Percentiles rank a stretch among this genome's conserved stretches.
phyloP scores from a whole-genome alignment of 2,329 filamentous ascomycete species.

The Trichoderma harzianum region DNA sequence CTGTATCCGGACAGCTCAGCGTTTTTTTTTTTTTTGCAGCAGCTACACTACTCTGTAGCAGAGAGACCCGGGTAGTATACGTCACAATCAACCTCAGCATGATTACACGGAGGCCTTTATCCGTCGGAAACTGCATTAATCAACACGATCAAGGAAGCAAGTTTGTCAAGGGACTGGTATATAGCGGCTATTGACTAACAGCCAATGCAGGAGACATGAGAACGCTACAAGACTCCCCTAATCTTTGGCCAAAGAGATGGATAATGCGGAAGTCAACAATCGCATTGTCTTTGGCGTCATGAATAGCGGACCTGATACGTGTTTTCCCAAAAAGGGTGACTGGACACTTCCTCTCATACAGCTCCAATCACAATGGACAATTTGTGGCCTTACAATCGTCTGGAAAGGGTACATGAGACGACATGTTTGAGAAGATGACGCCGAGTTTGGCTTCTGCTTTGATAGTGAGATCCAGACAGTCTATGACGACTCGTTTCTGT shows the following conservation, averaged over 20 bases:
- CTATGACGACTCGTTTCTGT: too few relatives aligned
- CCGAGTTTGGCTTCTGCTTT: not conserved
- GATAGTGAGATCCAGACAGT: not conserved
- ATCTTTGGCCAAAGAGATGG: conserved; percentile 29
- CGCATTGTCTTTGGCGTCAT: conserved; percentile 34
- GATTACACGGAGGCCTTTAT: conserved; percentile 36
- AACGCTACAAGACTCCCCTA: conserved; percentile 36
- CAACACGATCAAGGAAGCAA: conserved; percentile 22
- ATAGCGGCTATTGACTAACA: conserved; percentile 36
- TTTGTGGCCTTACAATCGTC: not conserved
- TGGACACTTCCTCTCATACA: conserved; percentile 34
- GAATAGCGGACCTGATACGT: conserved; percentile 34
- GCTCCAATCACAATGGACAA: conserved; percentile 31
- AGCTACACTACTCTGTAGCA: not conserved
- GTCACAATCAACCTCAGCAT: conserved; percentile 27
- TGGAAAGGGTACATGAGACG: not conserved
- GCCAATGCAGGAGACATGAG: conserved; percentile 32
- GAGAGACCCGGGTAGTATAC: conserved; percentile 27
- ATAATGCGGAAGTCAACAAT: conserved; percentile 5
- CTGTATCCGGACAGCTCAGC: not conserved
- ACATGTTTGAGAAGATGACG: not conserved
- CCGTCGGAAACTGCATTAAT: conserved; percentile 25
- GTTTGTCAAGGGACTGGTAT: conserved; percentile 31
- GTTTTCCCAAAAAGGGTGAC: conserved; percentile 21
- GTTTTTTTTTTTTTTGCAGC: not conserved